Evolutionary conservation across 805 yeast genomes (phyloP), one percentile per base, ranked within the genome.

Genomic region (Brettanomyces anomalus): DNA sequence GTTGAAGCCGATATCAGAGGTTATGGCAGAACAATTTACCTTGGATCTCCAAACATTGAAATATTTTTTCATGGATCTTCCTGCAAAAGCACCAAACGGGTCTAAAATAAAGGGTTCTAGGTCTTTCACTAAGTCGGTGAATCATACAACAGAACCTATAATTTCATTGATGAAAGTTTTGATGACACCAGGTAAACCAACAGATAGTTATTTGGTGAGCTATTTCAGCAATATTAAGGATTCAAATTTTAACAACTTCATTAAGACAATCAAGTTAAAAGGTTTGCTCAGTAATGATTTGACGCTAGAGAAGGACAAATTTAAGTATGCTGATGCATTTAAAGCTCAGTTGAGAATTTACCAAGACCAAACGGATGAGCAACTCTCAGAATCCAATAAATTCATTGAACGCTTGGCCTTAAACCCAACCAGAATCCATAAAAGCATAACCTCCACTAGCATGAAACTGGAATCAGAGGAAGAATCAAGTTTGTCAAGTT

Each of bases 11-110:
- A 63, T 77, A n/a, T 68, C 79, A 2, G 85, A 80, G 33, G 67
- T 78, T 11, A 72, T 71, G 53, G 83, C 90, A 3, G 96, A 89
- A 58, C 97, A 90, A 58, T 68, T 90, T 54, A 64, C 81, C 33
- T 64, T 84, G 18, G 98, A 90, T 62, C 55, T 84, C 2, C 79
- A 80, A 33, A 68, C 74, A 7, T 58, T 90, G 52, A 84, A 82
- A 53, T 67, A 69, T 21, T 66, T 74, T 21, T 68, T 85, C 33
- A 40, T 67, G 2, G 58, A 55, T 16, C 64, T 77, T 13, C 77
- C 79, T 3, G 71, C 71, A 44, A 66, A 72, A 18, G 68, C 68
- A 24, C 60, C 55, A 35, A 65, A 67, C 39, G 60, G 61, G 4
- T 49, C 56, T 16, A 58, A 62, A 21, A 53, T 60, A 21, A 41